A percentile compares a stretch with the other conserved stretches of the same genome.
These are phyloP conservation scores for Biscogniauxia sp. DNA, from an alignment of 2,329 filamentous ascomycete species.

Conservation along the genomic window DNA sequence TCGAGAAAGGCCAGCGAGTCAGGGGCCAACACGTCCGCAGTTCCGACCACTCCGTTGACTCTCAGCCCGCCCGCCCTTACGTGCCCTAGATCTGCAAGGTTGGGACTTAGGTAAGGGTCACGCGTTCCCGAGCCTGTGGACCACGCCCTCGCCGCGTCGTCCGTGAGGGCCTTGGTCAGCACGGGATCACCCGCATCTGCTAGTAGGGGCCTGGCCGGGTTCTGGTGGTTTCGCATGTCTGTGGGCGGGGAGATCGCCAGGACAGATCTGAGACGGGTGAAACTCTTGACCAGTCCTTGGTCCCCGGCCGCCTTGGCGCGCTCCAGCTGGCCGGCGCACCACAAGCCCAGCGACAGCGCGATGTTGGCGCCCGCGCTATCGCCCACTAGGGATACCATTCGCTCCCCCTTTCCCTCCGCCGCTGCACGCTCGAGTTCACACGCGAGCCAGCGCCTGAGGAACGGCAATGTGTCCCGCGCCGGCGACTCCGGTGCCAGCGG, in stretches of 20 bases:
- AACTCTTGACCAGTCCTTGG: conserved; percentile 24
- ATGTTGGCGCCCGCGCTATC: conserved; percentile 58
- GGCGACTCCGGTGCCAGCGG: conserved; percentile 54
- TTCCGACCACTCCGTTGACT: conserved; percentile 51
- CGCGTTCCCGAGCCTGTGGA: conserved; percentile 22
- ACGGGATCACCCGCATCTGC: conserved; percentile 44
- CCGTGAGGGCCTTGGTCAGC: conserved; percentile 40
- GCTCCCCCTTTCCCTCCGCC: conserved; percentile 14
- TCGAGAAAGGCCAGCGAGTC: conserved; percentile 50
- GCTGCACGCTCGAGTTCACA: conserved; percentile 38
- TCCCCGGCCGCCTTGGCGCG: conserved; percentile 35
- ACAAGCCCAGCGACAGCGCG: conserved; percentile 35
- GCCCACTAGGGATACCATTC: conserved; percentile 49
- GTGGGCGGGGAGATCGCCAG: conserved; percentile 18
- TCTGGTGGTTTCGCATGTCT: conserved; percentile 43
- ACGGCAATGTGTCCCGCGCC: conserved; percentile 46
- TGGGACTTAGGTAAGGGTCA: conserved; percentile 7
- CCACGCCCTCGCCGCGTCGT: conserved; percentile 39
- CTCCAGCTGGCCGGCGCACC: conserved; percentile 28
- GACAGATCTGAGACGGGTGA: conserved; percentile 26
- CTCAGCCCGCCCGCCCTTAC: conserved; percentile 39
- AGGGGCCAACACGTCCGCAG: conserved; percentile 51
- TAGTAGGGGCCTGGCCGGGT: conserved; percentile 39
- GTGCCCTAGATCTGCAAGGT: conserved; percentile 33
- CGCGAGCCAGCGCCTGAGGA: conserved; percentile 44